These are phyloP conservation scores for Yarrowia sp. DNA, from an alignment of 805 yeast genomes.

Conservation along the genomic window DNA sequence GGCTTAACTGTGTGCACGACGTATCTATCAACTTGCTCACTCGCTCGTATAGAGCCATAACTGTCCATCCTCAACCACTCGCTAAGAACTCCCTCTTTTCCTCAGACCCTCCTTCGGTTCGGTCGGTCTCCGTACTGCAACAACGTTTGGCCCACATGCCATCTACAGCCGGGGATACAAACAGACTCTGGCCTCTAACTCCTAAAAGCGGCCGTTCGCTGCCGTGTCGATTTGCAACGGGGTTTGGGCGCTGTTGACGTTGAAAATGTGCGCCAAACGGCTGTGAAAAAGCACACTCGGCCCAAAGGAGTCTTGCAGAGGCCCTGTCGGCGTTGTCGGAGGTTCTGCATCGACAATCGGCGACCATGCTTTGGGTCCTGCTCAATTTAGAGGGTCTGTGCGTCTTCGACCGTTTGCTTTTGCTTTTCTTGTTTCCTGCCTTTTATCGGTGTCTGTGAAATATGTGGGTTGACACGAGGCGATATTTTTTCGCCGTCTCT, in stretches of 20 bases:
- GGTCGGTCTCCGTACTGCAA: not conserved
- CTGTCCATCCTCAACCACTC: slow-evolving; percentile 5
- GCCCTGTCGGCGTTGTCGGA: not conserved
- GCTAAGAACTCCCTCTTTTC: slow-evolving; percentile 22
- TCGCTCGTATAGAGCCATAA: too few species aligned
- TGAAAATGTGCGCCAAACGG: too few species aligned
- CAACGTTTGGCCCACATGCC: slow-evolving; percentile 17
- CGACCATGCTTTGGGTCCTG: slow-evolving; percentile 7
- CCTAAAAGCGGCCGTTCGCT: not conserved
- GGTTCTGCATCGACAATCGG: slow-evolving; percentile 6
- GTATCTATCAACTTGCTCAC: too few species aligned
- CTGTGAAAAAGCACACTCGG: too few species aligned
- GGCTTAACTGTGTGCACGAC: too few species aligned
- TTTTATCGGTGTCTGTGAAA: not conserved
- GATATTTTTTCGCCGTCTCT: not conserved
- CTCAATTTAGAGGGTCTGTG: not conserved
- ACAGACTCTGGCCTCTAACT: not conserved
- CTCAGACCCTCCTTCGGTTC: not conserved
- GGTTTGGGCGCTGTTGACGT: too few species aligned
- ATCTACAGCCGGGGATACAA: slow-evolving; percentile 17
- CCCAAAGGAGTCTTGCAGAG: not conserved
- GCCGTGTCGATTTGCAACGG: not conserved
- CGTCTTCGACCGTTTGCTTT: not conserved
- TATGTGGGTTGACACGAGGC: not conserved
- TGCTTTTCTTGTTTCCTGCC: too few species aligned